Evolutionary conservation across 345 rosid species (phyloP).

Genomic region (Ailanthus altissimus): DNA sequence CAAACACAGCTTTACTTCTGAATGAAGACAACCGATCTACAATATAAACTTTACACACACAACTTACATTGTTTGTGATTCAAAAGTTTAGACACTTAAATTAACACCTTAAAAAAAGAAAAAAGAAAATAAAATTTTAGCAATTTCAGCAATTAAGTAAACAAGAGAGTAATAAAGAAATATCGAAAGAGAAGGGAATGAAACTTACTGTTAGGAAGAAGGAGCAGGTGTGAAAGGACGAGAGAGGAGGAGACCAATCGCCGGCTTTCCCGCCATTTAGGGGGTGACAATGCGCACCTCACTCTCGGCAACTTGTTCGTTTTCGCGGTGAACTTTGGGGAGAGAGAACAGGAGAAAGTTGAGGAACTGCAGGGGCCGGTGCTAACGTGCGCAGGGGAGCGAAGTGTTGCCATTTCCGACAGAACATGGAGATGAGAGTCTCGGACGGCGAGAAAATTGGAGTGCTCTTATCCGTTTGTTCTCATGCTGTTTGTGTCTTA

Average conservation of each 20-base stretch:
- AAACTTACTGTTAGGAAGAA: conserved; percentile 46
- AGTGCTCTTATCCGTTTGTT: conserved; percentile 5
- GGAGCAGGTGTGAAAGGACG: conserved; percentile 43
- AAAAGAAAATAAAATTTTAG: too few relatives aligned
- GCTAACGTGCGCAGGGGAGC: conserved; percentile 33
- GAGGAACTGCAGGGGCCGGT: conserved; percentile 6
- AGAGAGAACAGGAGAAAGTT: background rate
- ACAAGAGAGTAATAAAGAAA: background rate
- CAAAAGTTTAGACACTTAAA: background rate
- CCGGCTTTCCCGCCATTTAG: conserved; percentile 47
- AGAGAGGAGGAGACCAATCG: conserved; percentile 66
- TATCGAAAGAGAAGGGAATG: background rate
- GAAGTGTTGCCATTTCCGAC: conserved; percentile 32
- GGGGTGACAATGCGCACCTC: conserved; percentile 35
- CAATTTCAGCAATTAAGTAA: background rate
- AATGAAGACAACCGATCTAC: background rate
- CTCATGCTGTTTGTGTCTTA: background rate
- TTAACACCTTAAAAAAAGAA: too few relatives aligned
- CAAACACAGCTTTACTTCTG: background rate
- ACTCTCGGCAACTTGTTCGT: conserved; percentile 19
- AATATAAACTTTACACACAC: background rate
- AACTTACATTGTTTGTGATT: background rate
- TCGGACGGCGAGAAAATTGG: background rate
- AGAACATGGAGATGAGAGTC: conserved; percentile 3
- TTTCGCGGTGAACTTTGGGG: background rate